Evolutionary conservation across 169 alveolate genomes (phyloP).

Genomic region (Plasmodium berghei): DNA sequence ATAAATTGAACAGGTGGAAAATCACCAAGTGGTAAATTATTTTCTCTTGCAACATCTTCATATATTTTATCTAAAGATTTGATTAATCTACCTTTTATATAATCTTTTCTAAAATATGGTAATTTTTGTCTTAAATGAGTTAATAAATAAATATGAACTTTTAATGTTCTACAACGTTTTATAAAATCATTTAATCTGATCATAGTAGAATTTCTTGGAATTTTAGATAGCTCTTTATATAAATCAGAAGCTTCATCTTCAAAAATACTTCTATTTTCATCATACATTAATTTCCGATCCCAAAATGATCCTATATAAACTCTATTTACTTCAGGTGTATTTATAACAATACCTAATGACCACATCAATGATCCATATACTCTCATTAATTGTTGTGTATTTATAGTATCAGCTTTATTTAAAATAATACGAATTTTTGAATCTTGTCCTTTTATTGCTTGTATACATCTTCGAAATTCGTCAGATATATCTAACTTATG

Average conservation of each 20-base stretch:
- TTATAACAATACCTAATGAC: slow-evolving; percentile 83
- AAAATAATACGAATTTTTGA: slow-evolving; percentile 81
- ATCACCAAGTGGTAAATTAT: slow-evolving; percentile 77
- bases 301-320: slow-evolving; percentile 86
- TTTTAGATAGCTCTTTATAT: slow-evolving; percentile 80
- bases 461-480: slow-evolving; percentile 84
- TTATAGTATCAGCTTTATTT: slow-evolving; percentile 83
- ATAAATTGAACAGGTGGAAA: slow-evolving; percentile 75
- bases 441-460: slow-evolving; percentile 80
- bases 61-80: slow-evolving; percentile 51
- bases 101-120: slow-evolving; percentile 64
- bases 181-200: slow-evolving; percentile 82
- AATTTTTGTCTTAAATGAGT: slow-evolving; percentile 68
- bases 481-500: slow-evolving; percentile 88
- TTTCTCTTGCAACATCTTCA: slow-evolving; percentile 68
- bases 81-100: slow-evolving; percentile 36
- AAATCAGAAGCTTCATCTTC: slow-evolving; percentile 87
- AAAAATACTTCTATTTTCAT: slow-evolving; percentile 82
- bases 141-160: slow-evolving; percentile 69
- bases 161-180: slow-evolving; percentile 82
- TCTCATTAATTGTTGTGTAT: slow-evolving; percentile 88
- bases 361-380: slow-evolving; percentile 90
- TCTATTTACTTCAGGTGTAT: slow-evolving; percentile 83
- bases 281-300: slow-evolving; percentile 84
- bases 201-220: slow-evolving; percentile 83